Conservation (phyloP, 768 basidiomycete species). For the Megacollybia marginata region DNA sequence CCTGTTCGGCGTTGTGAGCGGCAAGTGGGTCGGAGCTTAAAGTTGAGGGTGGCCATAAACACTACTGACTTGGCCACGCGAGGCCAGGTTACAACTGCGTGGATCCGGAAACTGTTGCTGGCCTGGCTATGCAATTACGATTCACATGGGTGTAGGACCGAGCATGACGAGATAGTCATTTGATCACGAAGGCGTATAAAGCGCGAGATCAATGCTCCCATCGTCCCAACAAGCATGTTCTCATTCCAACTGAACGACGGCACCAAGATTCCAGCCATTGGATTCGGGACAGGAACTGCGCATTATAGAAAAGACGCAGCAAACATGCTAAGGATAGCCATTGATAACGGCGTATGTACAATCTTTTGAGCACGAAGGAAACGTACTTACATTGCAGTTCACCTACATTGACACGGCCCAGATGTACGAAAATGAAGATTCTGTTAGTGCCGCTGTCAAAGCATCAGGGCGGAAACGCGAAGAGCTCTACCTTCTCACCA, state of each 20-base stretch:
- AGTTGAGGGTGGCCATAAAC: no score
- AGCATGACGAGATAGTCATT: no score
- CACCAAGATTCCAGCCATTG: slow-evolving; percentile 46
- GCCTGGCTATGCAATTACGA: no score
- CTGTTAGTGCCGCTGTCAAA: slow-evolving; percentile 5
- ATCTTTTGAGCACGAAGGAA: neutral
- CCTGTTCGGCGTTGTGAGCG: no score
- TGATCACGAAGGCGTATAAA: no score
- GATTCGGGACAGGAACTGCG: slow-evolving; percentile 57
- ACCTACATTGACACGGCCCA: slow-evolving; percentile 40
- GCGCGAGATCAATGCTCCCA: neutral
- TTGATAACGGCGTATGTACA: slow-evolving; percentile 36
- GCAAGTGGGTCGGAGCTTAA: no score
- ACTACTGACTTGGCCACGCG: no score
- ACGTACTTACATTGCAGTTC: neutral
- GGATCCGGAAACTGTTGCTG: no score
- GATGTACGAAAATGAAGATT: slow-evolving; percentile 3
- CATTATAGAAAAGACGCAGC: slow-evolving; percentile 36
- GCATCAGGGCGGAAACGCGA: slow-evolving; percentile 26
- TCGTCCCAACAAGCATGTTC: neutral
- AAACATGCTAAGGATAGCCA: slow-evolving; percentile 33
- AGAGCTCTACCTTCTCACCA: slow-evolving; percentile 37
- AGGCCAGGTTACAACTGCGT: no score
- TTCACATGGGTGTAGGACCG: no score
- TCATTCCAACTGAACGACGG: slow-evolving; percentile 45